A percentile compares a stretch with the other conserved stretches of the same genome.
phyloP scores from a whole-genome alignment of 2,329 filamentous ascomycete species.

The Cladosporium halotolerans region DNA sequence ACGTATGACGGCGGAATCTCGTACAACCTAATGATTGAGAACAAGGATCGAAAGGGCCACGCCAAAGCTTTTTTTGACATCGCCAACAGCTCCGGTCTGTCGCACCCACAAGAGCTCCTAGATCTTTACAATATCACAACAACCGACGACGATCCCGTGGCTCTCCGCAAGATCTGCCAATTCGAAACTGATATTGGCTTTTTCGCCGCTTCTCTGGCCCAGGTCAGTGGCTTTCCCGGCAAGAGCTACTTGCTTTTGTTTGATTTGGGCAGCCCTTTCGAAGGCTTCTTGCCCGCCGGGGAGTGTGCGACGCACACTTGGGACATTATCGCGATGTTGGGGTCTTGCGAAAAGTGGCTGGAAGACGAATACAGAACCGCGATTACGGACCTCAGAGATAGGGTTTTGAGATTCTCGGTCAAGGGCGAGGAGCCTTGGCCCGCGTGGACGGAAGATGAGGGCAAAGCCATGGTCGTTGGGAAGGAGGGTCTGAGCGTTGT shows the following conservation, averaged over 20 bases:
- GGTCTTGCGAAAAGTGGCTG: constrained; percentile 13
- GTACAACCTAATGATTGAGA: constrained; percentile 32
- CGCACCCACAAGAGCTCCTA: background rate
- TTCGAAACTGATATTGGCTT: constrained; percentile 18
- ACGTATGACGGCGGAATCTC: constrained; percentile 27
- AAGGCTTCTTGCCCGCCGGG: constrained; percentile 6
- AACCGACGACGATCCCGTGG: constrained; percentile 6
- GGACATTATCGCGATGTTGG: constrained; percentile 16
- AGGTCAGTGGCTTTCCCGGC: constrained; percentile 6
- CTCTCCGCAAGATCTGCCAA: constrained; percentile 16
- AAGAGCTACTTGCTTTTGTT: constrained; percentile 15
- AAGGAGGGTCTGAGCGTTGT: constrained; percentile 24
- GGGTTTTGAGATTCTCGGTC: constrained; percentile 5
- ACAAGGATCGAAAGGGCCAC: constrained; percentile 50
- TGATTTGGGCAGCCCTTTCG: constrained; percentile 17
- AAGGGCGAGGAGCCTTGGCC: constrained; percentile 13
- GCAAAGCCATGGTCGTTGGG: background rate
- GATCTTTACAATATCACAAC: constrained; percentile 12
- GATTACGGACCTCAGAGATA: constrained; percentile 9
- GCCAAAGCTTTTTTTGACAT: constrained; percentile 51
- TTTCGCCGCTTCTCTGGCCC: constrained; percentile 14
- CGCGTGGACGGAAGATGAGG: constrained; percentile 1
- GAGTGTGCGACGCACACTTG: constrained; percentile 18
- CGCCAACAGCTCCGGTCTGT: constrained; percentile 21
- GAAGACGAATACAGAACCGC: background rate